Evolutionary conservation across 257 asterid genomes (phyloP).

Genomic region (Solanum piurae): DNA sequence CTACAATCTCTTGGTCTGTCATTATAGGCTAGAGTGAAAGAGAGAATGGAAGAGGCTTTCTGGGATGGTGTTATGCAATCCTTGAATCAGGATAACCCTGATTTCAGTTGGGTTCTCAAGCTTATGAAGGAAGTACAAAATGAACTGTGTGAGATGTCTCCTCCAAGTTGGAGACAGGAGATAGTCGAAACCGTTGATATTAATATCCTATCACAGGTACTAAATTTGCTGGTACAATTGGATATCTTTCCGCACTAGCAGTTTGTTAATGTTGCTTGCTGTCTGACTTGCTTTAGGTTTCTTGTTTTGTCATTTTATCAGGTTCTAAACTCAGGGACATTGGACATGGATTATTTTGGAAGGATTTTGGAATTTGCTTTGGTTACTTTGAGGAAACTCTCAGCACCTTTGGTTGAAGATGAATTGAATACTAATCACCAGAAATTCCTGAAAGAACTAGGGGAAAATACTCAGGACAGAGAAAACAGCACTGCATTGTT

Average conservation of each 20-base stretch:
- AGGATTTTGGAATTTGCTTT: slow-evolving; percentile 11
- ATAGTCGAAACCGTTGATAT: slow-evolving; percentile 8
- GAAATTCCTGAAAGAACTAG: slow-evolving; percentile 3
- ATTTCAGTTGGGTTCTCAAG: slow-evolving; percentile 10
- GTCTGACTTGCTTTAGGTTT: background rate
- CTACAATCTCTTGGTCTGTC: background rate
- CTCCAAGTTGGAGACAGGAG: slow-evolving; percentile 14
- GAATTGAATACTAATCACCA: slow-evolving; percentile 5
- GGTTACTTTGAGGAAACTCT: slow-evolving; percentile 13
- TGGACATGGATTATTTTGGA: slow-evolving; percentile 13
- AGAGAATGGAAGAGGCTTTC: slow-evolving; percentile 16
- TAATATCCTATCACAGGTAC: slow-evolving; percentile 11
- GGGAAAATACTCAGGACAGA: slow-evolving; percentile 1
- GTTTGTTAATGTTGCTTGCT: background rate
- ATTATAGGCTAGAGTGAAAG: slow-evolving; percentile 9
- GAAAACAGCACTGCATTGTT: background rate
- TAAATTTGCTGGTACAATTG: background rate
- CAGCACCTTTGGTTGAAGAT: slow-evolving; percentile 8
- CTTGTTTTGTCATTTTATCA: background rate
- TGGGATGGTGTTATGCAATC: slow-evolving; percentile 19
- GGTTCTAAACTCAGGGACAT: slow-evolving; percentile 9
- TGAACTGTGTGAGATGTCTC: slow-evolving; percentile 16
- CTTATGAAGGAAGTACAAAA: slow-evolving; percentile 11
- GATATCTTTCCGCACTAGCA: background rate
- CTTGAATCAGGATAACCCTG: slow-evolving; percentile 9